Conservation (phyloP, 1,284 basidiomycete genomes). For the Sparassis latifolia region DNA sequence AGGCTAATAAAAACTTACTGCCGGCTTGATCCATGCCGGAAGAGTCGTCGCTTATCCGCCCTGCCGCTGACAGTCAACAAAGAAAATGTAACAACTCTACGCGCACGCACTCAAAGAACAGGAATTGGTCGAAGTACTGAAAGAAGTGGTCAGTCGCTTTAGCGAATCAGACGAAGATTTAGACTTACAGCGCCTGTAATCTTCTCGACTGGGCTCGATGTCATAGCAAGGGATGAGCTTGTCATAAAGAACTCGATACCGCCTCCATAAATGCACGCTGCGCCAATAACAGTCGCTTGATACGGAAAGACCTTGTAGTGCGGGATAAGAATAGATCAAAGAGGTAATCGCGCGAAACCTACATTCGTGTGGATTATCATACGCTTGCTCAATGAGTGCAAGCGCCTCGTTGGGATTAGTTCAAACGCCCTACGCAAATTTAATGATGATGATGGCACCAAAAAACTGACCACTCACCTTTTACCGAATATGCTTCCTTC, state of each 20-base stretch:
- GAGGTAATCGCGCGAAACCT: conserved; percentile 14
- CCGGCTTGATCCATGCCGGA: conserved; percentile 97
- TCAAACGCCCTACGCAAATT: conserved; percentile 57
- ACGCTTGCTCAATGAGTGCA: conserved; percentile 94
- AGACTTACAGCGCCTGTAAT: conserved; percentile 84
- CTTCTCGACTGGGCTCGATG: conserved; percentile 97
- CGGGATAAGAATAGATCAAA: conserved; percentile 6
- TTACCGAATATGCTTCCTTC: conserved; percentile 96
- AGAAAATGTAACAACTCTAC: neutral
- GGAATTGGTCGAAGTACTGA: conserved; percentile 86
- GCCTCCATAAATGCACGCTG: conserved; percentile 97
- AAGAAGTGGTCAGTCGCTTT: too few species aligned
- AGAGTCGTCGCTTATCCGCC: conserved; percentile 94
- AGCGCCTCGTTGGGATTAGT: conserved; percentile 95
- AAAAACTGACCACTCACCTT: conserved; percentile 41
- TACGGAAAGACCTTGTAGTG: conserved; percentile 76
- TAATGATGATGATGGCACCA: conserved; percentile 10
- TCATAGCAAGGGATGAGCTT: conserved; percentile 97
- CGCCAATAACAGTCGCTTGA: conserved; percentile 91
- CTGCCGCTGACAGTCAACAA: conserved; percentile 34
- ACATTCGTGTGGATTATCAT: conserved; percentile 92
- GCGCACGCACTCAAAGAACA: conserved; percentile 71
- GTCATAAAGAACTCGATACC: conserved; percentile 97
- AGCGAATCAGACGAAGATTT: neutral
- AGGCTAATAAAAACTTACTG: conserved; percentile 31